phyloP scores from a whole-genome alignment of 768 basidiomycete species.

The Lactarius akahatsu region DNA sequence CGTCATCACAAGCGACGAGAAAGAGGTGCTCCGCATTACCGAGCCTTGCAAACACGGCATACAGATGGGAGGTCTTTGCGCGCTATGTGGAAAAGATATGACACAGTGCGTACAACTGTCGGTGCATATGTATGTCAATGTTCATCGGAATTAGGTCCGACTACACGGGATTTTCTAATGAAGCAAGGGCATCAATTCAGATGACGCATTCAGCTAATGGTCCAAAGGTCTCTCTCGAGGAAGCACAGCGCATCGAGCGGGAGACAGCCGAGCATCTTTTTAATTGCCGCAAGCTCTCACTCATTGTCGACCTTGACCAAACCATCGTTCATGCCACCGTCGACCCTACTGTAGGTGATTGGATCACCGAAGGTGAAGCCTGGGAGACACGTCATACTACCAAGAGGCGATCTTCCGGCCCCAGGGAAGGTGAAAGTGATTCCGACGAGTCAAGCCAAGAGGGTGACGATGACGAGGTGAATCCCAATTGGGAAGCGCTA shows the following conservation, averaged over 20 bases:
- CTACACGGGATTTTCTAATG: slow-evolving; percentile 86
- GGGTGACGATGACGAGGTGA: slow-evolving; percentile 51
- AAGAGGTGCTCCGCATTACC: slow-evolving; percentile 60
- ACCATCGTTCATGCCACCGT: slow-evolving; percentile 99
- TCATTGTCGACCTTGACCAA: slow-evolving; percentile 98
- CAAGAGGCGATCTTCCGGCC: slow-evolving; percentile 35
- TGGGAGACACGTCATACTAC: slow-evolving; percentile 65
- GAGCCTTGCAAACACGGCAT: slow-evolving; percentile 98
- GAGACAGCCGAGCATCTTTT: slow-evolving; percentile 80
- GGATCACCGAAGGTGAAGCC: slow-evolving; percentile 83
- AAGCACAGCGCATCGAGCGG: slow-evolving; percentile 85
- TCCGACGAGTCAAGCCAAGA: slow-evolving; percentile 38
- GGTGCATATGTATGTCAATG: slow-evolving; percentile 16
- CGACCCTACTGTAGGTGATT: slow-evolving; percentile 97
- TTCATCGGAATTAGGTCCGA: slow-evolving; percentile 55
- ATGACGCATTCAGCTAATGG: slow-evolving; percentile 94
- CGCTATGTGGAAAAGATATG: slow-evolving; percentile 94
- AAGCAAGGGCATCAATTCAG: slow-evolving; percentile 82
- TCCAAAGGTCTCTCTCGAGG: slow-evolving; percentile 88
- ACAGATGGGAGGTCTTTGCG: slow-evolving; percentile 89
- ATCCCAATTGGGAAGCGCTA: slow-evolving; percentile 91
- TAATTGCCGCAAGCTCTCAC: slow-evolving; percentile 73
- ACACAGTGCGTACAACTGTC: slow-evolving; percentile 60
- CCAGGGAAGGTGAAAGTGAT: slow-evolving; percentile 39
- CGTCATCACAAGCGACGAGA: slow-evolving; percentile 54